Evolutionary conservation across 768 basidiomycete genomes (phyloP).

Genomic region (Lactarius vividus): DNA sequence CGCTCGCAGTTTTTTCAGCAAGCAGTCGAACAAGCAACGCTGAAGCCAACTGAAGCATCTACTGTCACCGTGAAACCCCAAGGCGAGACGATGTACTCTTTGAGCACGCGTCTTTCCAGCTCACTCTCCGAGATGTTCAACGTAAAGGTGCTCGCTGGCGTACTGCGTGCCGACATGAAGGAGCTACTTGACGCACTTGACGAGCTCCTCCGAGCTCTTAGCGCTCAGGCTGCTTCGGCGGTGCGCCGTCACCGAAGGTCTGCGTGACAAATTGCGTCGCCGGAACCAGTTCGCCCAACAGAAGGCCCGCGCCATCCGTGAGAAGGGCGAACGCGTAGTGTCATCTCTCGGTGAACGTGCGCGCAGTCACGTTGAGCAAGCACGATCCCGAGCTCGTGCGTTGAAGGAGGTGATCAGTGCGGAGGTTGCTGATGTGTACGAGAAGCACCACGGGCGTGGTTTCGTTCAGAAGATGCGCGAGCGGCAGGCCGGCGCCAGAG

Average conservation of each 20-base stretch:
- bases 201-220: constrained; percentile 43
- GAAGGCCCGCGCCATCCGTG: constrained; percentile 33
- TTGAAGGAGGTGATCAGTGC: constrained; percentile 28
- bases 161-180: constrained; percentile 50
- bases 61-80: constrained; percentile 4
- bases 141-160: constrained; percentile 41
- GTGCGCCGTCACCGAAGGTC: constrained; percentile 16
- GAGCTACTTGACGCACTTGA: constrained; percentile 61
- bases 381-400: constrained; percentile 33
- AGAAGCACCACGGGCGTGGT: constrained; percentile 8
- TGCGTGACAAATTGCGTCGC: constrained; percentile 30
- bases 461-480: constrained; percentile 23
- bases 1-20: constrained; percentile 22
- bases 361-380: constrained; percentile 29
- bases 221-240: constrained; percentile 17
- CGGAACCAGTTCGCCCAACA: constrained; percentile 33
- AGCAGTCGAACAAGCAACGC: background rate
- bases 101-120: constrained; percentile 43
- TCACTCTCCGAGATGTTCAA: constrained; percentile 52
- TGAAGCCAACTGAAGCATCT: constrained; percentile 4
- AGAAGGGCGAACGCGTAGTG: constrained; percentile 32
- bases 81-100: constrained; percentile 30
- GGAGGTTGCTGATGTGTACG: constrained; percentile 14
- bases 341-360: constrained; percentile 31
- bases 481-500: constrained; percentile 22